These are phyloP conservation scores for Heterococcus sp. DNA, from an alignment of 108 stramenopile species.

Conservation along the genomic window DNA sequence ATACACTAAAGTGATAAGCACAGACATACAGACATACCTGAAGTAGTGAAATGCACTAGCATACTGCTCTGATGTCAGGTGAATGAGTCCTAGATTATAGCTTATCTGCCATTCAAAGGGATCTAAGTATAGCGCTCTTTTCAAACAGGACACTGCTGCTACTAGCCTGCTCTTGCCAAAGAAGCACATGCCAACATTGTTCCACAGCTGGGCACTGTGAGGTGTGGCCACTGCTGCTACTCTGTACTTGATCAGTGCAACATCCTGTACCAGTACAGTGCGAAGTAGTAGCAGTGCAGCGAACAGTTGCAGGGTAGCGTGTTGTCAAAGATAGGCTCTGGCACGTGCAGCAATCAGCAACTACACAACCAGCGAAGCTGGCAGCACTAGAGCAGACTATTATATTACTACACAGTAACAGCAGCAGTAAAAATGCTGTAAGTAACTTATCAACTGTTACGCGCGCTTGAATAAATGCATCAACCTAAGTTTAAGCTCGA, in stretches of 20 bases:
- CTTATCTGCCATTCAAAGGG: conserved; percentile 67
- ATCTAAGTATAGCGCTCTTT: conserved; percentile 63
- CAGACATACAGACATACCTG: background rate
- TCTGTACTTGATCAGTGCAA: conserved; percentile 66
- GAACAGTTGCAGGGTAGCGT: no score
- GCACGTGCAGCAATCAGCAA: no score
- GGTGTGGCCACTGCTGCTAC: conserved; percentile 63
- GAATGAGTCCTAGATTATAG: conserved; percentile 65
- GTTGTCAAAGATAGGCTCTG: no score
- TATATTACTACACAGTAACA: no score
- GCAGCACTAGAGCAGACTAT: no score
- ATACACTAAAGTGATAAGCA: conserved; percentile 3
- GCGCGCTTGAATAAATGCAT: no score
- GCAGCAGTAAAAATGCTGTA: no score
- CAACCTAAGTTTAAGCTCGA: no score
- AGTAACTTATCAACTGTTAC: no score
- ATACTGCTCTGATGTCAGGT: conserved; percentile 58
- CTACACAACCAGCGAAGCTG: no score
- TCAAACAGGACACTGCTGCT: conserved; percentile 62
- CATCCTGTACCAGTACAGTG: no score
- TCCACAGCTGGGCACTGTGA: conserved; percentile 67
- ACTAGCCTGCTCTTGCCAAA: conserved; percentile 61
- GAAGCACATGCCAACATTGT: conserved; percentile 72
- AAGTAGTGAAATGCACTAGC: conserved; percentile 67
- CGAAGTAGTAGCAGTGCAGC: no score